Evolutionary conservation across 2,329 filamentous ascomycete species (phyloP), one percentile per base, ranked within the genome.

Genomic region (Ceratocystis colombiana): DNA sequence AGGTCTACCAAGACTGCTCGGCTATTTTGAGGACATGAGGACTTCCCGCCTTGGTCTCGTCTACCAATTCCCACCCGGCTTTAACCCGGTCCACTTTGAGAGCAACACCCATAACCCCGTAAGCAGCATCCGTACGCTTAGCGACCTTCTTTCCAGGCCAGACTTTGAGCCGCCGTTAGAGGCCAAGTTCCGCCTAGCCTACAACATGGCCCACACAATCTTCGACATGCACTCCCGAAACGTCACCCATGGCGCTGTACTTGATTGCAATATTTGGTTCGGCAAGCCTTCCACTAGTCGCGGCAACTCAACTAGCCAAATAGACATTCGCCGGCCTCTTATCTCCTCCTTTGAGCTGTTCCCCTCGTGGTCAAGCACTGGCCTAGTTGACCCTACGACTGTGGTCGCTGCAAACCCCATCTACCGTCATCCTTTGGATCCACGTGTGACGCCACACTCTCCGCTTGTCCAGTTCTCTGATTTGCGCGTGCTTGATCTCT

Each of bases 341-440:
- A 77, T 91, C 55, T 87, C 87, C 0, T 87, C 87, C 0, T 92
- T 90, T 70, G 88, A 92, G 69, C 75, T 91, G 2, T 93, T 92
- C 72, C 64, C 50, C n/a, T 33, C 67, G 3, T 66, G 64, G 64
- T 55, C 61, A 0, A 55, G 53, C 17, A 84, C 77, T 1, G 77
- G 78, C n/a, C 20, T 62, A 7, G 45, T 53, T 22, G 25, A 62
- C 7, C 37, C 61, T 12, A 72, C 76, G 1, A 76, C 76, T 17
- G 25, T 59, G 17, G 28, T 30, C 6, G 33, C 55, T 20, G 55
- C 28, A 10, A 73, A 74, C 7, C 72, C 73, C 15, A 73, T 87
- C 15, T 86, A 88, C 73, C 82, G 83, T n/a, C 88, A 91, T 72
- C 85, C 86, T 0, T 77, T 88, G 2, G 83, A 86, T 70, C 82